Base-by-base conservation (phyloP, 805 yeast species). In the Yueomyces sinensis region DNA sequence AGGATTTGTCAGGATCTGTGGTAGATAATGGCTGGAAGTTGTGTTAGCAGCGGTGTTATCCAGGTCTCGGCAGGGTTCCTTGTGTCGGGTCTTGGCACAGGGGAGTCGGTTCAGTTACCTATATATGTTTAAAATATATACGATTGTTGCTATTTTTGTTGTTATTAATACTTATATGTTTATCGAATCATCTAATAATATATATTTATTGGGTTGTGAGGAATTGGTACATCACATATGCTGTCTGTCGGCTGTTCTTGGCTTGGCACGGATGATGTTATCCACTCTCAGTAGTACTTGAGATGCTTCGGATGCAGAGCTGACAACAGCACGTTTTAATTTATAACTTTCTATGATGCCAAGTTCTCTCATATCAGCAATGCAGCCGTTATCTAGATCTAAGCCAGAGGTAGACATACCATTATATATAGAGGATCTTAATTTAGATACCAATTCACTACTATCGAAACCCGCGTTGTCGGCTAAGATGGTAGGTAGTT, bases 381-480 rank as follows among this genome's bases (percentile, higher is more conserved):
- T 76, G 30, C 59, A 65, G 41, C 98, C 98, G 29, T 68, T 67
- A 54, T 82, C 76, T 49, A 91, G 70, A 54, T 91, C 94, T 43
- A 91, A 70, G 28, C 99, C 99, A 4, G 89, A 76, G 5, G 95
- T 84, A 16, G 83, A 69, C 68, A 83, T 74, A 25, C 99, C 99
- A 52, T 76, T 80, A 65, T 91, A 91, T 37, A 86, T 79, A 16
- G 61, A 54, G 2, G 95, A 76, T 59, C 96, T 74, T 49, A 91
- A 68, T 56, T 83, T 84, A 9, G 97, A 71, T 13, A 91, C 93
- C 41, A 91, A 66, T 47, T 93, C 97, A 49, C 86, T 76, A 17
- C 95, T 80, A 56, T 91, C 98, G 50, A 74, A 82, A 20, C 98
- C 99, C 4, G 99, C 97, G 54, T 91, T 91, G 54, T 91, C 97